phyloP scores from a whole-genome alignment of 257 asterid species.

The Fraxinus americana region DNA sequence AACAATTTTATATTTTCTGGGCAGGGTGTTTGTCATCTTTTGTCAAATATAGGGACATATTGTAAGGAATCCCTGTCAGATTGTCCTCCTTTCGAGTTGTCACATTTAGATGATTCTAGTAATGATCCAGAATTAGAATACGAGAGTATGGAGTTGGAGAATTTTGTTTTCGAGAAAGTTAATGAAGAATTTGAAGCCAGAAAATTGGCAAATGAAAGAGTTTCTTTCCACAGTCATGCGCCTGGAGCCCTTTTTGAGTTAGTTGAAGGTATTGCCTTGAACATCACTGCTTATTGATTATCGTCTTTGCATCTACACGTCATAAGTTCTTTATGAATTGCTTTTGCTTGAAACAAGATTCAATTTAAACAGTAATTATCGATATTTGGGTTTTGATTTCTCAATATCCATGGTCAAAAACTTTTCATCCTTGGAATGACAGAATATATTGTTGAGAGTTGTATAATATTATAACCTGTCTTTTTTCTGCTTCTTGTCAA shows the following conservation, averaged over 20 bases:
- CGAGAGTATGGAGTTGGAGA: constrained; percentile 80
- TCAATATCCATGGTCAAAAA: constrained; percentile 1
- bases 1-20: constrained; percentile 24
- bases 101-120: constrained; percentile 58
- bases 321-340: constrained; percentile 14
- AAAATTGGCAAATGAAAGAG: constrained; percentile 39
- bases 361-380: neutral
- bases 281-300: neutral
- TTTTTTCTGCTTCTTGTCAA: neutral
- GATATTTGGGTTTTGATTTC: neutral
- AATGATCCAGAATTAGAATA: constrained; percentile 49
- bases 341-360: constrained; percentile 6
- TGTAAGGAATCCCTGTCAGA: constrained; percentile 66
- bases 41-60: constrained; percentile 70
- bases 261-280: constrained; percentile 56
- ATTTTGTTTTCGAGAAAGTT: constrained; percentile 53
- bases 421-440: constrained; percentile 14
- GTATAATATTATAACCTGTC: neutral
- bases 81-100: constrained; percentile 57
- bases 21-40: constrained; percentile 89
- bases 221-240: constrained; percentile 53
- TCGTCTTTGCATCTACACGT: neutral
- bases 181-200: constrained; percentile 61
- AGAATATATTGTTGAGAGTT: neutral
- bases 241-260: constrained; percentile 49